Evolutionary conservation across 225 moss, liverwort and hornwort species (phyloP).

Genomic region (Bryoerythrophyllum caledonicum): DNA sequence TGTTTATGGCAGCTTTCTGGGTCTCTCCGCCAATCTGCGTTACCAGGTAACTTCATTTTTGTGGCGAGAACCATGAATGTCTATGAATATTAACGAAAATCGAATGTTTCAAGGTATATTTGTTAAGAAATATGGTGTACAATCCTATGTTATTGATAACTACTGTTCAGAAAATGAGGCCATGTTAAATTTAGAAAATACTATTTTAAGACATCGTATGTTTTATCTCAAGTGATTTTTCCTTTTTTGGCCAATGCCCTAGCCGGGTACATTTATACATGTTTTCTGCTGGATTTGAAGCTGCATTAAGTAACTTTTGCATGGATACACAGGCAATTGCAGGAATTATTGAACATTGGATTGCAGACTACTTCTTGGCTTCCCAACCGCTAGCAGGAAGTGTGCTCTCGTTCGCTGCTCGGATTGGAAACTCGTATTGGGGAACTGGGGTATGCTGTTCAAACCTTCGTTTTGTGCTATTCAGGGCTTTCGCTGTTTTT

Average conservation of each 20-base stretch:
- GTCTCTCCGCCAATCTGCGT: conserved; percentile 86
- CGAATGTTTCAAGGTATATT: too few relatives aligned
- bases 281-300: not conserved
- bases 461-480: conserved; percentile 7
- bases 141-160: too few relatives aligned
- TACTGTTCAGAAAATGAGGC: too few relatives aligned
- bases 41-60: conserved; percentile 56
- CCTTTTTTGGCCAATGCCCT: too few relatives aligned
- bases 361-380: conserved; percentile 86
- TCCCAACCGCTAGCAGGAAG: conserved; percentile 82
- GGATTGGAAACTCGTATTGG: conserved; percentile 82
- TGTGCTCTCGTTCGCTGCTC: conserved; percentile 67
- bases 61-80: not conserved
- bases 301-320: conserved; percentile 10
- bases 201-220: too few relatives aligned
- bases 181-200: too few relatives aligned
- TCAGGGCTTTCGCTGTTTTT: not conserved
- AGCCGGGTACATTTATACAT: not conserved
- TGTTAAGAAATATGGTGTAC: too few relatives aligned
- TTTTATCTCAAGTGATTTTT: too few relatives aligned
- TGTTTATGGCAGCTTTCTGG: conserved; percentile 76
- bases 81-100: too few relatives aligned
- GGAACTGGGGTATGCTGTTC: conserved; percentile 67
- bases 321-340: conserved; percentile 80
- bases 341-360: conserved; percentile 90